These are phyloP conservation scores for Solanum chmielewskii DNA, from an alignment of 257 asterid species.

Conservation along the genomic window DNA sequence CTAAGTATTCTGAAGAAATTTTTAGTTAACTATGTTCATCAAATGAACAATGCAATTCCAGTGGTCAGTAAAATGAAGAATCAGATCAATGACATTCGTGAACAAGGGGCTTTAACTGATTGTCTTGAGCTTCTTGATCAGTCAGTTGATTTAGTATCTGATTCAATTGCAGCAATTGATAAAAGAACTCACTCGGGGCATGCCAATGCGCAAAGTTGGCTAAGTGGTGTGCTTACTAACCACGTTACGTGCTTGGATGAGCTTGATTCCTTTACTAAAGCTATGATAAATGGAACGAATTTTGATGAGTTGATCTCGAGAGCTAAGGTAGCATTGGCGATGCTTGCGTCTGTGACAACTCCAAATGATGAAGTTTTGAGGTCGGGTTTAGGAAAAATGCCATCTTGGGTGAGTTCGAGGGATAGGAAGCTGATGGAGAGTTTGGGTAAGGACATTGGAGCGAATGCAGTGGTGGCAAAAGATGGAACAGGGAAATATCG, in stretches of 20 bases:
- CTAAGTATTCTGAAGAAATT: conserved; percentile 1
- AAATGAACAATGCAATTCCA: conserved; percentile 3
- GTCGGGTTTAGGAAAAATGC: conserved; percentile 1
- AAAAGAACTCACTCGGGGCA: not conserved
- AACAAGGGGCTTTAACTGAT: conserved; percentile 20
- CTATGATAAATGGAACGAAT: not conserved
- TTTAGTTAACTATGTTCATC: conserved; percentile 13
- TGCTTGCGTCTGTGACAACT: conserved; percentile 11
- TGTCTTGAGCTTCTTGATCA: conserved; percentile 34
- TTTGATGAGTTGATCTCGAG: conserved; percentile 17
- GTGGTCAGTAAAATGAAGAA: not conserved
- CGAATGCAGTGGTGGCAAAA: conserved; percentile 29
- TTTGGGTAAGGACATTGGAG: not conserved
- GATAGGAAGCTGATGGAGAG: conserved; percentile 29
- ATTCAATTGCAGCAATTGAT: conserved; percentile 14
- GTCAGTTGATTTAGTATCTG: conserved; percentile 24
- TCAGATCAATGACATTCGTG: conserved; percentile 4
- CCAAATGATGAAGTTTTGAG: not conserved
- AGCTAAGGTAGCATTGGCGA: conserved; percentile 28
- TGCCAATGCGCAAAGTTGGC: conserved; percentile 27
- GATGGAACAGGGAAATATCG: conserved; percentile 37
- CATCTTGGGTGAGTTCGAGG: conserved; percentile 25
- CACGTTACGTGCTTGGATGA: conserved; percentile 44
- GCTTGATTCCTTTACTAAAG: not conserved
- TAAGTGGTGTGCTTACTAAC: conserved; percentile 43